These are phyloP conservation scores for Pyrus bretschneideri DNA, from an alignment of 306 rosid species.

Conservation along the genomic window DNA sequence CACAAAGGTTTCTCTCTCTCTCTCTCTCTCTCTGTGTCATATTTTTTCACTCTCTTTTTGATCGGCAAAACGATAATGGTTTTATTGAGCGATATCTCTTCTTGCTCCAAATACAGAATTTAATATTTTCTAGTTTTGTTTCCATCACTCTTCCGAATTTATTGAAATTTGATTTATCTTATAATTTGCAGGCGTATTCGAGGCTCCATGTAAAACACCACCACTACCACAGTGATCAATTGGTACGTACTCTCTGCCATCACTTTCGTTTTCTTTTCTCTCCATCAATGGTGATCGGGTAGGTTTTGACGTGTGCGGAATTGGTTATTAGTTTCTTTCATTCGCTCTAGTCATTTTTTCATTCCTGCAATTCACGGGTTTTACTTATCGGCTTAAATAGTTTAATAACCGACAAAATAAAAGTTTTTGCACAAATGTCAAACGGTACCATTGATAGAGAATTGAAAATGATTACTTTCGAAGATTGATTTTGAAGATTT, in stretches of 20 bases:
- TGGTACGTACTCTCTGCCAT: neutral
- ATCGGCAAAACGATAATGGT: neutral
- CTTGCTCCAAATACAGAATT: too few species aligned
- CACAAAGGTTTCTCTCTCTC: slow-evolving; percentile 25
- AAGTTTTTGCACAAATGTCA: neutral
- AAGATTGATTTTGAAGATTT: neutral
- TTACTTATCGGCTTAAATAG: neutral
- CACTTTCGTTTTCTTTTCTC: neutral
- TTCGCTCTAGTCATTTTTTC: neutral
- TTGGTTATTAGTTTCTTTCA: neutral
- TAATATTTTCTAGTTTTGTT: neutral
- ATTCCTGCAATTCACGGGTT: neutral
- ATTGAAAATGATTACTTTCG: too few species aligned
- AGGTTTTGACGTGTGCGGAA: neutral
- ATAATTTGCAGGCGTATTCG: slow-evolving; percentile 5
- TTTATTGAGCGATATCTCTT: neutral
- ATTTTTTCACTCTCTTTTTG: neutral
- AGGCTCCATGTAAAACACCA: slow-evolving; percentile 8
- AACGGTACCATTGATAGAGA: too few species aligned
- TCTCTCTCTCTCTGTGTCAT: neutral
- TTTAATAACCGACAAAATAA: too few species aligned
- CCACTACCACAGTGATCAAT: slow-evolving; percentile 1
- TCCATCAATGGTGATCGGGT: neutral
- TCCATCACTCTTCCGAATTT: neutral
- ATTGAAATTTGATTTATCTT: neutral